Evolutionary conservation across 179 eudicot genomes (phyloP).

Genomic region (Spergularia azorica): DNA sequence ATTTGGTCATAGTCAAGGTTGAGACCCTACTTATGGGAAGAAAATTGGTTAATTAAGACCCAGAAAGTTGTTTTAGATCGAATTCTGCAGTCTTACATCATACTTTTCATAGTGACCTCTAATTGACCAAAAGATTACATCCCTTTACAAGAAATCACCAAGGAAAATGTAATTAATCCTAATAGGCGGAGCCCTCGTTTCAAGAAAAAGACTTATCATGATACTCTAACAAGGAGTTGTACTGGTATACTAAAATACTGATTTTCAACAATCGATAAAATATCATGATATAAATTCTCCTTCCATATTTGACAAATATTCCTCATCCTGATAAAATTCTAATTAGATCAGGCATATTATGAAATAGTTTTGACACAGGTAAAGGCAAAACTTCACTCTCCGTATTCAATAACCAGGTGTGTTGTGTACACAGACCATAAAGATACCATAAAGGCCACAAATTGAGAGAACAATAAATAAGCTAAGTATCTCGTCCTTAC

Average conservation of each 20-base stretch:
- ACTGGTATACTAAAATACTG: constrained; percentile 1
- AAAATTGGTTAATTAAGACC: neutral
- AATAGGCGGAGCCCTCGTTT: constrained; percentile 14
- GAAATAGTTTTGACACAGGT: constrained; percentile 11
- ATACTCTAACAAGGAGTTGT: neutral
- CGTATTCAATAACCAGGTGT: neutral
- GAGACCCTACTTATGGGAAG: neutral
- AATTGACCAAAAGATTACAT: constrained; percentile 13
- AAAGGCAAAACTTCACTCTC: constrained; percentile 9
- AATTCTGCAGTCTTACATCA: neutral
- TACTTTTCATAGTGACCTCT: neutral
- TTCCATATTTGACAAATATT: constrained; percentile 32
- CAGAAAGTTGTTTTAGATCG: neutral
- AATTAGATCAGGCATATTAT: constrained; percentile 20
- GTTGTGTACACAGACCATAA: neutral
- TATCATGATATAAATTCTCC: constrained; percentile 31
- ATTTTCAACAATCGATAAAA: constrained; percentile 3
- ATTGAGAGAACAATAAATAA: constrained; percentile 5
- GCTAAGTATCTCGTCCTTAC: constrained; percentile 3
- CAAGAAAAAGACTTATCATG: constrained; percentile 1
- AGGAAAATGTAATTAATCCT: constrained; percentile 10
- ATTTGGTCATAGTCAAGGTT: neutral
- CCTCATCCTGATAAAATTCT: constrained; percentile 33
- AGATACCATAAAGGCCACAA: neutral
- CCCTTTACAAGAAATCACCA: neutral